A percentile compares a stretch with the other conserved stretches of the same genome.
These are phyloP conservation scores for Rhodotorula paludigena DNA, from an alignment of 768 basidiomycete species.

Conservation along the genomic window DNA sequence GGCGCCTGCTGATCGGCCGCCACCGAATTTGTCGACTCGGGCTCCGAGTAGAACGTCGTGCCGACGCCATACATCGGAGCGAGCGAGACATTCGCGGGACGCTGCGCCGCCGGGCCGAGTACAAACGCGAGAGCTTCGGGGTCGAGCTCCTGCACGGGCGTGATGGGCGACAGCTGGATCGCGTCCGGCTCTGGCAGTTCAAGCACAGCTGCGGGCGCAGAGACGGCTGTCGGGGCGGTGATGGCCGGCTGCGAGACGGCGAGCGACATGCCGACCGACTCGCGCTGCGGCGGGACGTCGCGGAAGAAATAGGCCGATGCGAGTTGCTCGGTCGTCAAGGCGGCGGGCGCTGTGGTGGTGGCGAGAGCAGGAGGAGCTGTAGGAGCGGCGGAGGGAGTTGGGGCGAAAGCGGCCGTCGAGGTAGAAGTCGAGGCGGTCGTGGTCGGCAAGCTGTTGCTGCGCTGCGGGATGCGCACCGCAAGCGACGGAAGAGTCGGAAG, in stretches of 20 bases:
- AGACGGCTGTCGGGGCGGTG: too few relatives aligned
- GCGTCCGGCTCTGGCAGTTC: too few relatives aligned
- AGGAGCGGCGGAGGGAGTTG: too few relatives aligned
- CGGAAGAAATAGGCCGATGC: conserved; percentile 27
- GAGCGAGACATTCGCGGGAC: not conserved
- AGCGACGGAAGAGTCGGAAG: not conserved
- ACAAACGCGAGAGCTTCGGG: not conserved
- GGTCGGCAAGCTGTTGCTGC: not conserved
- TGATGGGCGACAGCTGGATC: not conserved
- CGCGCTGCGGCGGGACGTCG: conserved; percentile 5
- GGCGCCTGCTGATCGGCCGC: too few relatives aligned
- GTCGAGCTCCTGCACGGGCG: not conserved
- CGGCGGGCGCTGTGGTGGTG: not conserved
- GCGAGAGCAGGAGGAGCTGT: not conserved
- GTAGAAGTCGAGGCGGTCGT: not conserved
- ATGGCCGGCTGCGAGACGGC: too few relatives aligned
- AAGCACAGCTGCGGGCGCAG: too few relatives aligned
- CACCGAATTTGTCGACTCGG: not conserved
- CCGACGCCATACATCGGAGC: conserved; percentile 3
- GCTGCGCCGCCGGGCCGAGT: not conserved
- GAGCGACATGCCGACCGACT: not conserved
- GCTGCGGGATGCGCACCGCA: too few relatives aligned
- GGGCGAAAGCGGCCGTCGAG: not conserved
- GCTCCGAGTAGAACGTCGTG: not conserved
- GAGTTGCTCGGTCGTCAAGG: conserved; percentile 6